phyloP scores from a whole-genome alignment of 768 basidiomycete genomes.

The Podaxis mareebaensis region DNA sequence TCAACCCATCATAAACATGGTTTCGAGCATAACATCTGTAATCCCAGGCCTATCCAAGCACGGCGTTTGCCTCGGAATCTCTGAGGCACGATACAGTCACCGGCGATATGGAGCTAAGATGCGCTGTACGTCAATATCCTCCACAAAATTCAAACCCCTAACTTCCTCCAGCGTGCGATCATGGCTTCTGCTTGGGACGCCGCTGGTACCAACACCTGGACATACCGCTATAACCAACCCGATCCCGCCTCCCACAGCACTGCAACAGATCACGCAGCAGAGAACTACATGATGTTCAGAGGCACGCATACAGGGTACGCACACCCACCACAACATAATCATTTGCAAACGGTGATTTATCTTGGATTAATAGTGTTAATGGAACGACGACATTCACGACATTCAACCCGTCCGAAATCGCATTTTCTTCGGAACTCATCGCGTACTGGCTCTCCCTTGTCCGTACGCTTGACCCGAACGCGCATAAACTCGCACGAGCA shows the following conservation, averaged over 20 bases:
- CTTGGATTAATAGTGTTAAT: conserved; percentile 39
- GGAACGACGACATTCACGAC: conserved; percentile 52
- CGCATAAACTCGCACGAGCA: conserved; percentile 50
- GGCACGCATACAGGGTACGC: conserved; percentile 59
- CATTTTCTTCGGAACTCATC: conserved; percentile 60
- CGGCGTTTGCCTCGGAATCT: conserved; percentile 40
- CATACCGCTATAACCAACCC: conserved; percentile 61
- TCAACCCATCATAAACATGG: not conserved
- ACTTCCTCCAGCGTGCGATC: conserved; percentile 40
- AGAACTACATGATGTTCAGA: conserved; percentile 70
- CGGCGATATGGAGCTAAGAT: conserved; percentile 50
- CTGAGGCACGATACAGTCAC: conserved; percentile 47
- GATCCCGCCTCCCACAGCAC: conserved; percentile 41
- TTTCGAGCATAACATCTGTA: not conserved
- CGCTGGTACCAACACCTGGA: conserved; percentile 40
- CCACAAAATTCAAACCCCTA: not conserved
- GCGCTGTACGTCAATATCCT: conserved; percentile 46
- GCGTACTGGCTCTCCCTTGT: conserved; percentile 72
- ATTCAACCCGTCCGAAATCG: conserved; percentile 43
- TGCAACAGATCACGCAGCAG: conserved; percentile 51
- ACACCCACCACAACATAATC: not conserved
- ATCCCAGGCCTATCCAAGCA: conserved; percentile 39
- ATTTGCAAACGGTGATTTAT: not conserved
- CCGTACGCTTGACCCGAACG: conserved; percentile 55
- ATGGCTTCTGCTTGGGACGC: conserved; percentile 43